phyloP scores from a whole-genome alignment of 1,284 basidiomycete genomes.

The Naganishia albida region DNA sequence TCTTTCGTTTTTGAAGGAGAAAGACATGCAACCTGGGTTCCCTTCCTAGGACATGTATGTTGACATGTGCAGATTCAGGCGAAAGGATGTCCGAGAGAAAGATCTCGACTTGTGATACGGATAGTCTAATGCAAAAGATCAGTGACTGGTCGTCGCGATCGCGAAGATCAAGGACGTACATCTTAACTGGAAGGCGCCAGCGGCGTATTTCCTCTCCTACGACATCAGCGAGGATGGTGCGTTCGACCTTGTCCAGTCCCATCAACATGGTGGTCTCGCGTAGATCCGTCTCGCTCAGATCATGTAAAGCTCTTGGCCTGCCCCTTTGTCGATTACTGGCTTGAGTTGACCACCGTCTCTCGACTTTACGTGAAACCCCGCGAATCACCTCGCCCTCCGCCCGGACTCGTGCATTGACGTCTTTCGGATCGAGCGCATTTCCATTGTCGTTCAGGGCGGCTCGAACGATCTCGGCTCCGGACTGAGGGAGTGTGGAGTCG shows the following conservation, averaged over 20 bases:
- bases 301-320: constrained; percentile 59
- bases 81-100: constrained; percentile 46
- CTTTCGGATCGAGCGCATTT: constrained; percentile 1
- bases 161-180: constrained; percentile 26
- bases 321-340: not conserved
- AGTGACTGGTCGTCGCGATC: constrained; percentile 49
- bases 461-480: constrained; percentile 16
- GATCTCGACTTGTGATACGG: constrained; percentile 42
- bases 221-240: constrained; percentile 43
- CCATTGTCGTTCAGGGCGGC: constrained; percentile 16
- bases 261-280: constrained; percentile 54
- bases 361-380: constrained; percentile 21
- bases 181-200: constrained; percentile 36
- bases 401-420: constrained; percentile 7
- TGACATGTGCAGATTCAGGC: constrained; percentile 38
- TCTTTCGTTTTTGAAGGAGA: constrained; percentile 48
- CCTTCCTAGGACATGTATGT: constrained; percentile 58
- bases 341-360: constrained; percentile 19
- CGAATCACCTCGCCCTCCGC: constrained; percentile 29
- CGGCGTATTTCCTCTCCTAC: constrained; percentile 45
- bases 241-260: constrained; percentile 46
- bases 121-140: constrained; percentile 46
- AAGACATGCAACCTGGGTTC: constrained; percentile 61
- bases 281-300: constrained; percentile 57
- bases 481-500: not conserved